Base-by-base conservation (phyloP, 331 rosid genomes). In the Spiraea crenata region DNA sequence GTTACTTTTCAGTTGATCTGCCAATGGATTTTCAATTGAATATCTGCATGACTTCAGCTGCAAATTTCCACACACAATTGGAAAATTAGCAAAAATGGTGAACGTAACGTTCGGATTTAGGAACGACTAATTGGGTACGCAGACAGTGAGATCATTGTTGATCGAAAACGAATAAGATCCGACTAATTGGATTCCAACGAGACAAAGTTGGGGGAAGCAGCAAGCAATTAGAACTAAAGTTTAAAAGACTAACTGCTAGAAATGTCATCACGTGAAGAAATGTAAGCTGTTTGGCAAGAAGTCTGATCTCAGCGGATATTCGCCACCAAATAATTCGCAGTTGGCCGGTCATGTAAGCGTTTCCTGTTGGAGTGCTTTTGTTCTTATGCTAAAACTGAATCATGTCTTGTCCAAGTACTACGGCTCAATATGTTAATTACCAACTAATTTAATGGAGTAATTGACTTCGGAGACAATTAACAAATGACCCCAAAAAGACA, bases 301-400 rank as follows among this genome's bases (percentile, higher is more conserved):
- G 55, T 72, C 10, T 72, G 25, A 42, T n/a, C 42, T 72, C 59
- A 72, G 63, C 46, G 41, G 41, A 56, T 35, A 55, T 45, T 52
- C 16, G 12, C 19, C 54, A 0, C 8, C 0, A 54, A 7, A 14
- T 31, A n/a, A 42, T 44, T 48, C 20, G 13, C 38, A 17, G 56
- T 65, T 60, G 65, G 77, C 78, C 63, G 64, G 69, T 34, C 74
- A 57, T 44, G 44, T 37, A 67, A 42, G 74, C 51, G 72, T 66
- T 58, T 58, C 9, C 46, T 44, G 52, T 48, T 19, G 4, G 55
- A 16, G 42, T 63, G 4, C 9, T 60, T 72, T 61, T 7, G 40
- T 42, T 63, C 12, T 57, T 72, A n/a, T 60, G 63, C 47, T 25
- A 60, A 80, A 6, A 34, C 44, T 47, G 20, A 68, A 65, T 47